These are phyloP conservation scores for Bryoglossum gracile DNA, from an alignment of 495 filamentous ascomycete genomes.

Conservation along the genomic window DNA sequence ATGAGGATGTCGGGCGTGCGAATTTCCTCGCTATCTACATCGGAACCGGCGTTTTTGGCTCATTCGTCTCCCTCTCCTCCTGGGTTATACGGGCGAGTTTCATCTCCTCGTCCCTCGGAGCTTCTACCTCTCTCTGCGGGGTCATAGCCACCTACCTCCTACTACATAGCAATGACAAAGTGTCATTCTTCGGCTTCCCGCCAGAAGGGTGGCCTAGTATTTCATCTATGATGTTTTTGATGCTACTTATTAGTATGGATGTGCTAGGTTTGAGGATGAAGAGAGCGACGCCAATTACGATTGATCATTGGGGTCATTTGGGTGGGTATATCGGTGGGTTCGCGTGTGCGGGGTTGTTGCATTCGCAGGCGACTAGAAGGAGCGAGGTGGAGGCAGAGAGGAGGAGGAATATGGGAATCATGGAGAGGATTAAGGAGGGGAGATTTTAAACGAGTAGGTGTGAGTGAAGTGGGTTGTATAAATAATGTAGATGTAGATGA, in stretches of 20 bases:
- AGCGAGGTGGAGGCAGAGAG: constrained; percentile 22
- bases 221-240: constrained; percentile 42
- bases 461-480: not conserved
- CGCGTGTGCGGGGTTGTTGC: constrained; percentile 30
- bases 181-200: constrained; percentile 44
- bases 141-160: constrained; percentile 62
- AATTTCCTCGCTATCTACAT: constrained; percentile 77
- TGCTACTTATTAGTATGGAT: constrained; percentile 39
- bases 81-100: constrained; percentile 49
- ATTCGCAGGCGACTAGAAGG: constrained; percentile 3
- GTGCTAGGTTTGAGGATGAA: constrained; percentile 35
- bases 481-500: no score
- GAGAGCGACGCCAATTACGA: constrained; percentile 22
- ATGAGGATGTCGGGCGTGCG: constrained; percentile 83
- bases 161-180: constrained; percentile 49
- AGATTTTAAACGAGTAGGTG: constrained; percentile 8
- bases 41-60: constrained; percentile 56
- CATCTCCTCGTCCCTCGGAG: constrained; percentile 54
- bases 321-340: constrained; percentile 54
- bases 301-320: constrained; percentile 70
- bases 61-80: constrained; percentile 51
- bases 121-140: constrained; percentile 65
- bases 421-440: constrained; percentile 16
- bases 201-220: constrained; percentile 43
- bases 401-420: constrained; percentile 16